Percentiles rank a stretch among this genome's conserved stretches.
phyloP scores from a whole-genome alignment of 495 filamentous ascomycete genomes.

The Hypoxylon cercidicola region DNA sequence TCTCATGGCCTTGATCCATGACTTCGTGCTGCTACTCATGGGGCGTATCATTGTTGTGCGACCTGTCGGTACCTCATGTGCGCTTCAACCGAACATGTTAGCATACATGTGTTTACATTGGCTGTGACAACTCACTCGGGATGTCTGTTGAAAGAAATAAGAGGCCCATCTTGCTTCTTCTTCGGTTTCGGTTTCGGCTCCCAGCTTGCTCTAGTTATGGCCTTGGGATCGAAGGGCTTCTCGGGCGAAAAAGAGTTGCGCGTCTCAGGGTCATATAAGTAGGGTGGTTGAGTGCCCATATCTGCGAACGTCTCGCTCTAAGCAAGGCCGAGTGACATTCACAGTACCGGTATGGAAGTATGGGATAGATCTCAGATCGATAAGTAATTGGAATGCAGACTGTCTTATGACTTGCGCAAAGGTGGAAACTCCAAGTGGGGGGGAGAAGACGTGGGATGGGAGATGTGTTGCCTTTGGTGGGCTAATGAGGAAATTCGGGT shows the following conservation, averaged over 20 bases:
- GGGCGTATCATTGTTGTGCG: conserved; percentile 54
- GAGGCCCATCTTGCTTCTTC: conserved; percentile 75
- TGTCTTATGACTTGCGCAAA: conserved; percentile 36
- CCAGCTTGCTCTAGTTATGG: conserved; percentile 77
- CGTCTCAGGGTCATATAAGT: conserved; percentile 72
- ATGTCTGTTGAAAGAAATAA: conserved; percentile 82
- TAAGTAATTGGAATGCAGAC: conserved; percentile 31
- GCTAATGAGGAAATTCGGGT: conserved; percentile 16
- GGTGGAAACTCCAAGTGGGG: conserved; percentile 25
- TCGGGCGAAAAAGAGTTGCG: conserved; percentile 61
- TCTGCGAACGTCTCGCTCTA: conserved; percentile 33
- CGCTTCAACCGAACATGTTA: conserved; percentile 40
- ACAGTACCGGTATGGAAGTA: conserved; percentile 18
- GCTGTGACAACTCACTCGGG: conserved; percentile 71
- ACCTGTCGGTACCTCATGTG: conserved; percentile 46
- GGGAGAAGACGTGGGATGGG: conserved; percentile 26
- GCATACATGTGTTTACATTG: conserved; percentile 7
- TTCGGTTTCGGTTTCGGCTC: conserved; percentile 67
- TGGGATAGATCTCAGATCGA: conserved; percentile 18
- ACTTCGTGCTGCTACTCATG: conserved; percentile 77
- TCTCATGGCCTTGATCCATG: conserved; percentile 71
- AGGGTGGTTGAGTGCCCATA: conserved; percentile 70
- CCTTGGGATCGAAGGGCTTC: conserved; percentile 81
- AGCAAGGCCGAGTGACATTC: conserved; percentile 39
- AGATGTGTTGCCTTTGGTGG: conserved; percentile 6